Evolutionary conservation across 805 yeast species (phyloP).

Genomic region (Alloascoidea africana): DNA sequence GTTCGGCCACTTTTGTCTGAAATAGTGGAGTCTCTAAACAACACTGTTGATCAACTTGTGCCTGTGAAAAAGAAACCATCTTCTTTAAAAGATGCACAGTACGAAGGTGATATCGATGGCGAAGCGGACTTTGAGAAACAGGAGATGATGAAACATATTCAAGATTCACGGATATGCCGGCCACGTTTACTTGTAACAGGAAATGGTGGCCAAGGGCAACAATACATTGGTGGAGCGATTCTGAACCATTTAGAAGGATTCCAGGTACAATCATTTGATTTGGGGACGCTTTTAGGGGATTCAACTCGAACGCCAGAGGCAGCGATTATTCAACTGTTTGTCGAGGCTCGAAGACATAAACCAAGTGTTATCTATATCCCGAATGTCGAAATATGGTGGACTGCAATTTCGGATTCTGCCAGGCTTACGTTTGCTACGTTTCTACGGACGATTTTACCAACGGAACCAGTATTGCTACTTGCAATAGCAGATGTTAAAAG

Average conservation of each 20-base stretch:
- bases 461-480: constrained; percentile 58
- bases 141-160: constrained; percentile 35
- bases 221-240: constrained; percentile 69
- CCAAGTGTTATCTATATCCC: constrained; percentile 83
- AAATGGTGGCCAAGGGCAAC: constrained; percentile 70
- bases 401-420: constrained; percentile 52
- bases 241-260: constrained; percentile 77
- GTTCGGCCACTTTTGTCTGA: constrained; percentile 47
- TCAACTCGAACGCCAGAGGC: constrained; percentile 73
- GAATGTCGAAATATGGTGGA: constrained; percentile 62
- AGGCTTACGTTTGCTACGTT: constrained; percentile 58
- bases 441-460: constrained; percentile 49
- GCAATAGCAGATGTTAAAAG: constrained; percentile 47
- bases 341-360: constrained; percentile 79
- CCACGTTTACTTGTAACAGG: constrained; percentile 76
- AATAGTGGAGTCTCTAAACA: constrained; percentile 30
- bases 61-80: constrained; percentile 43
- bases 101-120: constrained; percentile 37
- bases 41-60: constrained; percentile 36
- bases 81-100: constrained; percentile 54
- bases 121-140: constrained; percentile 51
- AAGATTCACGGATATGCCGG: constrained; percentile 51
- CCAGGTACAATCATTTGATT: constrained; percentile 74
- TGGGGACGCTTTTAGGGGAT: constrained; percentile 65
- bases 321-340: constrained; percentile 64